Base-by-base conservation (phyloP, 176 grass and related monocot genomes). In the Carex littledalei region DNA sequence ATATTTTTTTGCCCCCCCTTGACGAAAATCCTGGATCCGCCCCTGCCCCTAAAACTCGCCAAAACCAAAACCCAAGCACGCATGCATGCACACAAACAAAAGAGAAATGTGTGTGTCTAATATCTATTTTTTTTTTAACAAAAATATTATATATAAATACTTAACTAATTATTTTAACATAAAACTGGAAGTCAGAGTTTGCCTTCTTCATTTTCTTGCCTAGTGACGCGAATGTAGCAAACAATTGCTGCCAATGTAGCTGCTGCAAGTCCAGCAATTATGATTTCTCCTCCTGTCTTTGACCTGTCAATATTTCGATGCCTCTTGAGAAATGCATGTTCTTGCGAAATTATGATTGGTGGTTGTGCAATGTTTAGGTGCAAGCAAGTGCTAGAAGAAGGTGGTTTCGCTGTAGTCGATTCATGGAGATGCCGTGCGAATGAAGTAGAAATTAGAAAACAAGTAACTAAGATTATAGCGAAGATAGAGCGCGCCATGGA, bases 211-310 rank as follows among this genome's bases (percentile, higher is more conserved):
- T 47, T 22, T 84, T 77, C 84, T 55, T 86, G 70, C 68, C 88
- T 90, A 21, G 88, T 90, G 31, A 90, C 79, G 3, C 84, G 88
- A 66, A 90, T 86, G 54, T 90, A 90, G 79, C 88, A 90, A 55
- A 90, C 18, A 18, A 90, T 79, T 2, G 84, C 45, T 3, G 81
- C 34, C 34, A 90, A 67, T 47, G 85, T 60, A 21, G 62, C 61
- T 8, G 79, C 55, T 1, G 79, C 88, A 0, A 90, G 84, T 20
- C 77, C 88, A 11, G 61, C 88, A 11, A 89, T 53, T 69, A 89
- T 86, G 37, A 86, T 68, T 47, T 89, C 84, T 58, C 63, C 88
- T 10, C 84, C 84, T 3, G 88, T 57, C 22, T 83, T 78, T 14
- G 88, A 90, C 8, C 15, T 79, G 62, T 86, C 84, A 9, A 78